Percentiles rank a stretch among this genome's conserved stretches.
Evolutionary conservation across 2,329 filamentous ascomycete genomes (phyloP).

Genomic region (Aspergillus nomiae): DNA sequence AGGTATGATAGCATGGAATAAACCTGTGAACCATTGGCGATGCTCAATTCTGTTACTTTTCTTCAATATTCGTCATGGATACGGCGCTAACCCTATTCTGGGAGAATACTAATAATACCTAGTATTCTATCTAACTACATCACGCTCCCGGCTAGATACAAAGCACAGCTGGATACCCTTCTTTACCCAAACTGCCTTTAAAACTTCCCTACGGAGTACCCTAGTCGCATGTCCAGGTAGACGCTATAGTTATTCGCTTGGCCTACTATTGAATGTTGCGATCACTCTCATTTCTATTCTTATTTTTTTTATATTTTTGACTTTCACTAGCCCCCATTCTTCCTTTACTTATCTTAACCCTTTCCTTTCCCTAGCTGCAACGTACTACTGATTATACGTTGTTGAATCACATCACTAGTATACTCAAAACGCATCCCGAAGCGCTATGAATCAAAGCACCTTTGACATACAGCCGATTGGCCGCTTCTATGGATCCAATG

Average conservation of each 20-base stretch:
- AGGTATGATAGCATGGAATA: neutral
- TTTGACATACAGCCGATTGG: slow-evolving; percentile 71
- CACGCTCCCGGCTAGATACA: neutral
- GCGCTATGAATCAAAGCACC: slow-evolving; percentile 34
- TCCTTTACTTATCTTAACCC: no score
- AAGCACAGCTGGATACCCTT: neutral
- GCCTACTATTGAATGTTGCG: neutral
- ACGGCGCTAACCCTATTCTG: neutral
- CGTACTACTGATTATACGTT: neutral
- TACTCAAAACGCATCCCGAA: neutral
- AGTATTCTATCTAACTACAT: neutral
- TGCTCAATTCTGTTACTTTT: neutral
- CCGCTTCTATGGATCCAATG: slow-evolving; percentile 67
- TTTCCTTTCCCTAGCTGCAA: neutral
- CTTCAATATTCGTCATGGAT: neutral
- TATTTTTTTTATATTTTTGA: neutral
- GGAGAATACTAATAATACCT: neutral
- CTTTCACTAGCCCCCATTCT: no score
- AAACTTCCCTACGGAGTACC: neutral
- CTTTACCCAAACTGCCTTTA: neutral
- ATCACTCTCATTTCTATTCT: no score
- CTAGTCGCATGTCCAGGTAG: neutral
- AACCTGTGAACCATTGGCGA: neutral
- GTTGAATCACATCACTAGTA: neutral
- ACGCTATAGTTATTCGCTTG: neutral